These are phyloP conservation scores for Cupressus sempervirens DNA, from an alignment of 75 land plant genomes.

Conservation along the genomic window DNA sequence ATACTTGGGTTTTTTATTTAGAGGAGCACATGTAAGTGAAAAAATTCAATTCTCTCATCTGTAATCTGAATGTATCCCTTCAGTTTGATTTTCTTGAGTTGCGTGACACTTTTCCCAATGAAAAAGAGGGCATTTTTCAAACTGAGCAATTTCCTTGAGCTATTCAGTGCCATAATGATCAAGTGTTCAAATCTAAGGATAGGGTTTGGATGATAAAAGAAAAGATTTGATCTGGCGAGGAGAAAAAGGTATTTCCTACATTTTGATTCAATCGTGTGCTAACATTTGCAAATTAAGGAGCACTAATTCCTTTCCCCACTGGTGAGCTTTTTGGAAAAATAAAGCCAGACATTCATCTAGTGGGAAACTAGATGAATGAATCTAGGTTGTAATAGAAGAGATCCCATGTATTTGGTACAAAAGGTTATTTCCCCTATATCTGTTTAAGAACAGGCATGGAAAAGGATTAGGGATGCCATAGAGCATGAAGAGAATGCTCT, in stretches of 20 bases:
- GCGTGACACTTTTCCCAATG: slow-evolving; percentile 27
- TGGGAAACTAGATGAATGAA: too few relatives aligned
- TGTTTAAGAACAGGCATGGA: too few relatives aligned
- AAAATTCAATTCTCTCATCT: slow-evolving; percentile 43
- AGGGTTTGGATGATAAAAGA: slow-evolving; percentile 15
- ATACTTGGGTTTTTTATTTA: too few relatives aligned
- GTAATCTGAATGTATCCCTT: slow-evolving; percentile 50
- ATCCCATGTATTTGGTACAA: too few relatives aligned
- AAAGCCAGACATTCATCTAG: slow-evolving; percentile 53
- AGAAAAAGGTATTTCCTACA: slow-evolving; percentile 38
- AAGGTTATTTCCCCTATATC: too few relatives aligned
- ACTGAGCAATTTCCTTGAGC: slow-evolving; percentile 35
- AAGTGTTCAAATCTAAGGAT: slow-evolving; percentile 26
- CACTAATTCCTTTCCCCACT: slow-evolving; percentile 31
- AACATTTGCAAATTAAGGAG: slow-evolving; percentile 51
- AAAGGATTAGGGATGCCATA: too few relatives aligned
- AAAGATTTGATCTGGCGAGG: slow-evolving; percentile 28
- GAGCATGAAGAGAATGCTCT: too few relatives aligned
- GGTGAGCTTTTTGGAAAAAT: slow-evolving; percentile 30
- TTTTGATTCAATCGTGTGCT: slow-evolving; percentile 37
- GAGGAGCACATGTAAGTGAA: slow-evolving; percentile 27
- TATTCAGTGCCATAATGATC: slow-evolving; percentile 36
- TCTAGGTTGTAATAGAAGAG: too few relatives aligned
- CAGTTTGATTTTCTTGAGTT: slow-evolving; percentile 41
- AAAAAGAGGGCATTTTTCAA: slow-evolving; percentile 35